Base-by-base conservation (phyloP, 2,329 filamentous ascomycete species). In the Dothiorella sarmentorum region DNA sequence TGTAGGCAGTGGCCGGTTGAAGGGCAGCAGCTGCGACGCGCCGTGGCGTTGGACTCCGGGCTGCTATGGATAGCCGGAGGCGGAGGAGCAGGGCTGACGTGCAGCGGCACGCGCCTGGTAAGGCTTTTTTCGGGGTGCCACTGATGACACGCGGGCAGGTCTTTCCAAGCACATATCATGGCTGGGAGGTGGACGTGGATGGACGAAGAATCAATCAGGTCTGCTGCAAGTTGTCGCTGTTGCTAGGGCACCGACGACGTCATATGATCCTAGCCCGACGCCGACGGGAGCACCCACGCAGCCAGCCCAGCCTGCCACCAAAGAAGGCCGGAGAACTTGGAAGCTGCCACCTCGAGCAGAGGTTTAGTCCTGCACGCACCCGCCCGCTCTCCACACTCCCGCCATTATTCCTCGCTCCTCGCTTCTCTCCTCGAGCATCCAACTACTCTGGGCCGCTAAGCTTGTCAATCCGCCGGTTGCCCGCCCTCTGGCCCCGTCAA, bases 301-400 rank as follows among this genome's bases (percentile, higher is more conserved):
- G 43, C 43, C 40, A 43, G 40, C 40, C 40, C 40, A 43, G 26
- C 20, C 40, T n/a, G 40, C 40, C 40, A 43, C 31, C 49, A 58
- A 24, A 57, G 56, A 58, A 58, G n/a, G 13, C 38, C 24, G 44
- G 42, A 58, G 56, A 58, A 58, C 56, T 58, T 49, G 56, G 56
- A 52, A 58, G 56, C 56, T 58, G 44, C 44, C 56, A 40, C 40
- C 51, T 31, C 24, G 31, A 26, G 40, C 45, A 40, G 29, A 26
- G 17, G 38, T 7, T 15, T 13, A 47, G 31, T 33, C 24, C 22
- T 42, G 51, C 27, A 20, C 26, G 26, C 43, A 47, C 13, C 43
- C 43, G 29, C 45, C 13, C 55, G 37, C 56, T 58, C 44, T 58
- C 35, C 45, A 17, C 35, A 49, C 44, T 29, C n/a, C n/a, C n/a